Evolutionary conservation across 2,329 filamentous ascomycete species (phyloP), one percentile per base, ranked within the genome.

Genomic region (Colletotrichum horii): DNA sequence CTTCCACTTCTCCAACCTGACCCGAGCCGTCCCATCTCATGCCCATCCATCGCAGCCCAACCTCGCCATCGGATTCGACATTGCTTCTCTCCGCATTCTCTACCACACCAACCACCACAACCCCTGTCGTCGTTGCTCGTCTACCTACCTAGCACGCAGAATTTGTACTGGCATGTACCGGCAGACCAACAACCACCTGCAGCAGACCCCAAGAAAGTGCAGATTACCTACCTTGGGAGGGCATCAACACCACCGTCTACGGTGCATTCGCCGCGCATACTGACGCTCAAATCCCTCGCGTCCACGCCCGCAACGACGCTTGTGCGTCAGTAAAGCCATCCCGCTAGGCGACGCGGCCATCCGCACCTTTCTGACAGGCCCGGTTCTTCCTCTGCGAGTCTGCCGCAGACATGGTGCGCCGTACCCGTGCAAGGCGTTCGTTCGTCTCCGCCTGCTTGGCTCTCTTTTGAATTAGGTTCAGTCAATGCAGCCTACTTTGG

Each of bases 111-210:
- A 16, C 62, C 48, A 24, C 8, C 65, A 14, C 12, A 52, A 22
- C 24, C 43, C 64, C 16, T 26, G 24, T 14, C 43, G 58, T 26
- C 71, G 56, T 68, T 66, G 71, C 30, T 19, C 19, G 11, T 56
- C 28, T 12, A 48, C 28, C 12, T 52, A 22, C 8, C 15, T 34
- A 24, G 28, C 16, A 14, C 19, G 71, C 32, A 32, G 67, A 52
- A 38, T 24, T 62, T 43, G 72, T 67, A 56, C 62, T 56, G 38
- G 16, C 62, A 62, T 62, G 70, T 67, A 75, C 69, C 69, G 55
- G 56, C 69, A 52, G 26, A 32, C 22, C 19, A 61, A 55, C 28
- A 26, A 64, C 15, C 60, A 71, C 67, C 72, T 38, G 72, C 68
- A 64, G 58, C 69, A 30, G 36, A 72, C 62, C 62, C 67, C 70